Evolutionary conservation across 2,329 filamentous ascomycete genomes (phyloP).

Genomic region (Hysterium pulicare): DNA sequence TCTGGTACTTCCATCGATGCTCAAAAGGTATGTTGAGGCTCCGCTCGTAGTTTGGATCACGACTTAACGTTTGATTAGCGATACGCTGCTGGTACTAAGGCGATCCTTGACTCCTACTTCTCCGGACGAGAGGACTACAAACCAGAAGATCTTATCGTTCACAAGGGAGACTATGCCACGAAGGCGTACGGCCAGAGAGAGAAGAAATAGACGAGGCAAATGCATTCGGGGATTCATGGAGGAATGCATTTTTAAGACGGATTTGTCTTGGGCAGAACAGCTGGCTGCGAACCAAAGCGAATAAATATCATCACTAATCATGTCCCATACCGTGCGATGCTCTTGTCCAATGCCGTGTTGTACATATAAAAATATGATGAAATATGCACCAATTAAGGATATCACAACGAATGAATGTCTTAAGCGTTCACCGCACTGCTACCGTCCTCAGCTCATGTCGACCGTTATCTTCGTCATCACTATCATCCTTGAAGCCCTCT

Average conservation of each 20-base stretch:
- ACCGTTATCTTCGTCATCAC: constrained; percentile 55
- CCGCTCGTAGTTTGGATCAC: constrained; percentile 13
- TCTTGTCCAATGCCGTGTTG: neutral
- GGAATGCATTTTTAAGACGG: too few species aligned
- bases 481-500: constrained; percentile 71
- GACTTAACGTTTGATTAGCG: constrained; percentile 21
- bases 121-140: constrained; percentile 82
- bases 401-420: neutral
- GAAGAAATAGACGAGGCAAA: constrained; percentile 35
- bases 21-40: constrained; percentile 56
- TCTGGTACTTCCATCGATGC: constrained; percentile 98
- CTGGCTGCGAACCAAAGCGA: neutral
- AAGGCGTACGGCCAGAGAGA: constrained; percentile 82
- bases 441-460: neutral
- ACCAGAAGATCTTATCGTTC: constrained; percentile 85
- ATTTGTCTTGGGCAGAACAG: neutral
- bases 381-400: neutral
- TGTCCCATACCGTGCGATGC: neutral
- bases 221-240: neutral
- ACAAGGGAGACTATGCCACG: constrained; percentile 88
- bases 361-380: neutral
- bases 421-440: neutral
- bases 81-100: constrained; percentile 83
- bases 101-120: constrained; percentile 89
- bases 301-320: neutral